These are phyloP conservation scores for Pythium phragmitis DNA, from an alignment of 352 stramenopile species.

Conservation along the genomic window DNA sequence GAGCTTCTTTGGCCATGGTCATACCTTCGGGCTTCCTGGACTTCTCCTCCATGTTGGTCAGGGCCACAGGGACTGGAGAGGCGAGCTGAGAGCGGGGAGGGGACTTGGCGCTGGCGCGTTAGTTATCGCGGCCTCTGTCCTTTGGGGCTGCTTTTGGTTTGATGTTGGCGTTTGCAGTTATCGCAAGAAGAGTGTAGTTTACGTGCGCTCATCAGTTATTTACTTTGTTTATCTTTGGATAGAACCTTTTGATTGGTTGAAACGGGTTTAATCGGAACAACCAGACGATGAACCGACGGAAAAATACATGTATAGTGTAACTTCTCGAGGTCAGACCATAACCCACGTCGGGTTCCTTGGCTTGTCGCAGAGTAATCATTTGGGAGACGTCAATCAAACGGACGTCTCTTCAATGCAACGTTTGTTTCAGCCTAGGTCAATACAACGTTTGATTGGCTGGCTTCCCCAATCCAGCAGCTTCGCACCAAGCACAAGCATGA, in stretches of 20 bases:
- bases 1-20: background rate
- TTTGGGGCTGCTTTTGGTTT: constrained; percentile 1
- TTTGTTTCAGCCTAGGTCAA: constrained; percentile 4
- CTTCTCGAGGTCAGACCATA: constrained; percentile 1
- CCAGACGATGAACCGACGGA: background rate
- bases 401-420: constrained; percentile 1
- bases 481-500: constrained; percentile 10
- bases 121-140: background rate
- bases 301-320: background rate
- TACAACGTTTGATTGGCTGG: constrained; percentile 21
- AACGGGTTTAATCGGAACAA: constrained; percentile 10
- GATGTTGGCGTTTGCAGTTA: background rate
- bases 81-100: background rate
- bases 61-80: background rate
- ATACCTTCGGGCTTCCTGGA: constrained; percentile 83
- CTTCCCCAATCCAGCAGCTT: constrained; percentile 13
- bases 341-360: background rate
- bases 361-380: constrained; percentile 21
- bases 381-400: constrained; percentile 4
- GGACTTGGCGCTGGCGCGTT: background rate
- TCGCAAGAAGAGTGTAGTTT: constrained; percentile 6
- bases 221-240: constrained; percentile 14
- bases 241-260: constrained; percentile 7
- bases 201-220: constrained; percentile 6
- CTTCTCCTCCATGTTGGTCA: constrained; percentile 75